phyloP scores from a whole-genome alignment of 768 basidiomycete genomes.

The Lentinula edodes region DNA sequence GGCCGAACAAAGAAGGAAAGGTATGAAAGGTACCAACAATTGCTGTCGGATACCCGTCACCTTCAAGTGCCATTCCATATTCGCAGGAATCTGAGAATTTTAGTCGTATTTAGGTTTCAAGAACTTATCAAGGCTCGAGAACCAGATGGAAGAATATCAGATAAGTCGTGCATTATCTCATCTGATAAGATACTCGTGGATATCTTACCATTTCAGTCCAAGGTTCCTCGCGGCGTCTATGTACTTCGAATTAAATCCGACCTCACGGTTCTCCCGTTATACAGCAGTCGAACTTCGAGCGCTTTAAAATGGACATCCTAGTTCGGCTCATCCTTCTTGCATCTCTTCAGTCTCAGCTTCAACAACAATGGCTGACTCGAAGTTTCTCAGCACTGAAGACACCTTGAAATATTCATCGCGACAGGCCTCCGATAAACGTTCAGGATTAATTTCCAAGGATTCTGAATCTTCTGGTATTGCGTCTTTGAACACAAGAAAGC shows the following conservation, averaged over 20 bases:
- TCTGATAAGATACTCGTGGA: background rate
- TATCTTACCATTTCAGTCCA: background rate
- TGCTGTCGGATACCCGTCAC: background rate
- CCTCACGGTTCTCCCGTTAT: background rate
- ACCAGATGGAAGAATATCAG: background rate
- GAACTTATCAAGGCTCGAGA: background rate
- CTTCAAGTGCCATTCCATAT: background rate
- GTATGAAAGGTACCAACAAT: background rate
- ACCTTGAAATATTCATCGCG: background rate
- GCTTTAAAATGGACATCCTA: background rate
- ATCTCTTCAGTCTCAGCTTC: background rate
- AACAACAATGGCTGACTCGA: background rate
- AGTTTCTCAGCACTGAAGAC: background rate
- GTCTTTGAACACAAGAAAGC: conserved; percentile 10
- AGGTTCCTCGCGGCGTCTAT: background rate
- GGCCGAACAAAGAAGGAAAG: background rate
- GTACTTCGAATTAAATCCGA: background rate
- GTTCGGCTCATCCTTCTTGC: background rate
- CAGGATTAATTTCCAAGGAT: background rate
- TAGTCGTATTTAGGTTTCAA: background rate
- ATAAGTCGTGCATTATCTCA: background rate
- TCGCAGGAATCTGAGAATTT: conserved; percentile 1
- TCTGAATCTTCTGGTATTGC: background rate
- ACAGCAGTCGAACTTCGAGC: background rate
- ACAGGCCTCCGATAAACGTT: background rate